phyloP scores from a whole-genome alignment of 495 filamentous ascomycete species.

The Hyaloscypha bicolor region DNA sequence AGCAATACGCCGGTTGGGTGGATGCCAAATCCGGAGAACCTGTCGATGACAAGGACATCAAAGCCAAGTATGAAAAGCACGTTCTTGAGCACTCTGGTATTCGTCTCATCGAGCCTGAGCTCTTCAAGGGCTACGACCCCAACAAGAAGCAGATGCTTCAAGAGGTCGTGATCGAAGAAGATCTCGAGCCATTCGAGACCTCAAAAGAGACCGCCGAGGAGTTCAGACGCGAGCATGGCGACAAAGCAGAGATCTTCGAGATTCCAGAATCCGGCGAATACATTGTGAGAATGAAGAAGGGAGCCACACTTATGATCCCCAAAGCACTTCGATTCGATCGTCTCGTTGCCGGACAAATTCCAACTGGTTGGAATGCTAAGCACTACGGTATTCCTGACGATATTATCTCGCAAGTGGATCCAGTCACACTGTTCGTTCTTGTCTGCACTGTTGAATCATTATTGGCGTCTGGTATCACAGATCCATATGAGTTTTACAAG shows the following conservation, averaged over 20 bases:
- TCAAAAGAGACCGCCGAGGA: conserved; percentile 97
- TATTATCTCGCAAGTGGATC: conserved; percentile 96
- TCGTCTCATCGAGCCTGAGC: conserved; percentile 94
- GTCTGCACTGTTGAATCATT: conserved; percentile 91
- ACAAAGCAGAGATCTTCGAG: conserved; percentile 97
- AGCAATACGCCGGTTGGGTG: conserved; percentile 96
- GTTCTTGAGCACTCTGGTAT: conserved; percentile 98
- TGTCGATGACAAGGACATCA: conserved; percentile 97
- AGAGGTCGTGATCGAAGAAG: conserved; percentile 94
- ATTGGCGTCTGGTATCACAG: conserved; percentile 92
- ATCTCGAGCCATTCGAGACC: conserved; percentile 94
- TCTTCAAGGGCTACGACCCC: conserved; percentile 96
- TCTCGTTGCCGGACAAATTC: conserved; percentile 93
- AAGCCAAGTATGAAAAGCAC: conserved; percentile 92
- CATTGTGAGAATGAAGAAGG: conserved; percentile 91
- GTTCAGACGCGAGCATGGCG: conserved; percentile 94
- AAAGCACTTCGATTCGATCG: conserved; percentile 98
- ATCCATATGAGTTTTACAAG: conserved; percentile 99
- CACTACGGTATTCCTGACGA: conserved; percentile 96
- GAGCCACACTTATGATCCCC: conserved; percentile 88
- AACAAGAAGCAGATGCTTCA: conserved; percentile 98
- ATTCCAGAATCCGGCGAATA: conserved; percentile 93
- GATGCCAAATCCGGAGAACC: conserved; percentile 92
- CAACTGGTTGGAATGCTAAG: conserved; percentile 94
- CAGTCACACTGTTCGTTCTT: conserved; percentile 91